These are phyloP conservation scores for Caloboletus firmus DNA, from an alignment of 1,284 basidiomycete species.

Conservation along the genomic window DNA sequence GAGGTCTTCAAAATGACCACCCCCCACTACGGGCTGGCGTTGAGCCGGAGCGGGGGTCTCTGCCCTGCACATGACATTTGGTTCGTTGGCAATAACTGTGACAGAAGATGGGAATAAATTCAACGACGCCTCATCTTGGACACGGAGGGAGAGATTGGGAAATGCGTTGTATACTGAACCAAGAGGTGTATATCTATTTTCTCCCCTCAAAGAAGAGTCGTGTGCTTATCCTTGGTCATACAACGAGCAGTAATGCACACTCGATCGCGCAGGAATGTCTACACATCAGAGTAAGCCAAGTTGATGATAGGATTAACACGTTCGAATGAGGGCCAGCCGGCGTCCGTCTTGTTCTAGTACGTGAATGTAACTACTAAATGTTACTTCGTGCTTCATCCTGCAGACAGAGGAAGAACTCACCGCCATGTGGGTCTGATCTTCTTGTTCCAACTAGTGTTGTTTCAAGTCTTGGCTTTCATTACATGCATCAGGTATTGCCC, in stretches of 20 bases:
- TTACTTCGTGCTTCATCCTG: not conserved
- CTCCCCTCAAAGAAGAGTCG: not conserved
- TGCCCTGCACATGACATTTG: slow-evolving; percentile 16
- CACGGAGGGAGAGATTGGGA: slow-evolving; percentile 81
- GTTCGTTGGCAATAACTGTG: slow-evolving; percentile 23
- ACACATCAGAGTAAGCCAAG: slow-evolving; percentile 90
- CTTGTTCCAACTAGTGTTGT: slow-evolving; percentile 91
- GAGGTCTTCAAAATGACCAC: slow-evolving; percentile 7
- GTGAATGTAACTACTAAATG: slow-evolving; percentile 57
- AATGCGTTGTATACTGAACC: slow-evolving; percentile 95
- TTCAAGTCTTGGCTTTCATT: slow-evolving; percentile 29
- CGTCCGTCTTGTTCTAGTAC: slow-evolving; percentile 77
- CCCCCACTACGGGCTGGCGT: not conserved
- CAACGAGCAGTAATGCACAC: slow-evolving; percentile 83
- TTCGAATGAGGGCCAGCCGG: slow-evolving; percentile 87
- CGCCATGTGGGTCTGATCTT: slow-evolving; percentile 88
- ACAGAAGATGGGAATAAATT: slow-evolving; percentile 18
- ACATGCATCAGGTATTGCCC: slow-evolving; percentile 15
- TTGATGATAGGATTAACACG: slow-evolving; percentile 95
- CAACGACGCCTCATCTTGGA: slow-evolving; percentile 29
- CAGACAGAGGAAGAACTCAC: slow-evolving; percentile 48
- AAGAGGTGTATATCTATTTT: slow-evolving; percentile 87
- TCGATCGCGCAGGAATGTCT: slow-evolving; percentile 78
- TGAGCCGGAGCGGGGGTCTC: slow-evolving; percentile 9
- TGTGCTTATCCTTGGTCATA: slow-evolving; percentile 87